phyloP scores from a whole-genome alignment of 331 rosid genomes.

The Malus hybrid region DNA sequence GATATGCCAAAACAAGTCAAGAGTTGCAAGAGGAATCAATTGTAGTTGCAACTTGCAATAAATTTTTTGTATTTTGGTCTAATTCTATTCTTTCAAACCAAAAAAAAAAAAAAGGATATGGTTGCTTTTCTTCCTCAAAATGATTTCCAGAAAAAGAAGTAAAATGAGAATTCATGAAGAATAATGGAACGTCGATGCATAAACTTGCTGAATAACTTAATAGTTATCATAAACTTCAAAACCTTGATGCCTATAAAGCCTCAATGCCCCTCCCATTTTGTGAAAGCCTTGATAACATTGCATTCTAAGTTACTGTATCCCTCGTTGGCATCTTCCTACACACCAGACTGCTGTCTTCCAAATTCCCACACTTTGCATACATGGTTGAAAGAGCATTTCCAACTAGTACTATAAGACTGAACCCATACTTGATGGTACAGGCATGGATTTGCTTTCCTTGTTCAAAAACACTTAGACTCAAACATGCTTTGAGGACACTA shows the following conservation, averaged over 20 bases:
- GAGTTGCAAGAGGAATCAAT: background rate
- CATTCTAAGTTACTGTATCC: slow-evolving; percentile 83
- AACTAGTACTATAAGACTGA: slow-evolving; percentile 57
- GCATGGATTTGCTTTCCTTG: slow-evolving; percentile 68
- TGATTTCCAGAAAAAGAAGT: background rate
- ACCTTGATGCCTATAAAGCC: slow-evolving; percentile 30
- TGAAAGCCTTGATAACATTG: slow-evolving; percentile 87
- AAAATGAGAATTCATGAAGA: background rate
- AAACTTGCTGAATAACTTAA: background rate
- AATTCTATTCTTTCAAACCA: background rate
- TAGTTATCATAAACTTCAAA: background rate
- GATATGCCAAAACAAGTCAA: too few relatives aligned
- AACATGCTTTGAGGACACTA: slow-evolving; percentile 77
- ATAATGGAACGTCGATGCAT: background rate
- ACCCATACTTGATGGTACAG: slow-evolving; percentile 32
- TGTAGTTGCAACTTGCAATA: background rate
- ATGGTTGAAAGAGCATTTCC: slow-evolving; percentile 90
- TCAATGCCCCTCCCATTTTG: slow-evolving; percentile 63
- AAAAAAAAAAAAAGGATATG: background rate
- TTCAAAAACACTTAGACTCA: slow-evolving; percentile 70
- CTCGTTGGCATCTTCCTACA: slow-evolving; percentile 55
- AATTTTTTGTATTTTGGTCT: background rate
- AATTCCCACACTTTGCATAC: slow-evolving; percentile 84
- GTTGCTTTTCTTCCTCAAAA: background rate
- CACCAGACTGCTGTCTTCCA: slow-evolving; percentile 50